Base-by-base conservation (phyloP, 257 asterid genomes). In the Ophiorrhiza pumila region DNA sequence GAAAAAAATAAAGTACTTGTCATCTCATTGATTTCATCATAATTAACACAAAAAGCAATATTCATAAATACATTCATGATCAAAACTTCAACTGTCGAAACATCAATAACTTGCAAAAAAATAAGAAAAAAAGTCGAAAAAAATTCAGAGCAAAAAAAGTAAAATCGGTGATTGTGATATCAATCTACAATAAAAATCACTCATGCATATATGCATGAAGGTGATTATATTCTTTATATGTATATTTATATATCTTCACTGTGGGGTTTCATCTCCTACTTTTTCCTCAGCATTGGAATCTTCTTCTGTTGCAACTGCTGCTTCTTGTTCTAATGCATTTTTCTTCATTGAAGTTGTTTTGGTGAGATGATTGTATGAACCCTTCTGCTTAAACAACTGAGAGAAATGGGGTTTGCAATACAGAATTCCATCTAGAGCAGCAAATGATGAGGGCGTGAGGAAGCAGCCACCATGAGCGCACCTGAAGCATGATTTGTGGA, bases 401-500 rank as follows among this genome's bases (percentile, higher is more conserved):
- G 92, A 85, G 75, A 92, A 90, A 20, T 92, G 97, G 15, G 87
- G 88, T 75, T 92, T 92, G 92, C 96, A 92, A 63, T 92, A 90
- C 25, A 92, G 86, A 17, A 77, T 71, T 25, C 96, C 97, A 76
- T 90, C 96, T 76, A 92, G 72, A 20, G 97, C 91, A 37, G 97
- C 97, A 69, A 87, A 90, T 0, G 88, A 82, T 49, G 97, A 92
- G 58, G 95, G 86, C 34, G 91, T 90, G 8, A 92, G 85, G 59
- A 79, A 71, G 75, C 97, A 91, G 0, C 91, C 93, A 37, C 96
- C 97, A 76, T 91, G 96, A n/a, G 90, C 91, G 62, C 97, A 91
- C 63, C 80, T 84, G 83, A 92, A 92, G 78, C 97, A 92, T 25
- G 84, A 78, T 18, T 92, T 88, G 88, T 90, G 97, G 76, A 72